Evolutionary conservation across 2,329 filamentous ascomycete genomes (phyloP).

Genomic region (Mycosphaerelloides madeirae): DNA sequence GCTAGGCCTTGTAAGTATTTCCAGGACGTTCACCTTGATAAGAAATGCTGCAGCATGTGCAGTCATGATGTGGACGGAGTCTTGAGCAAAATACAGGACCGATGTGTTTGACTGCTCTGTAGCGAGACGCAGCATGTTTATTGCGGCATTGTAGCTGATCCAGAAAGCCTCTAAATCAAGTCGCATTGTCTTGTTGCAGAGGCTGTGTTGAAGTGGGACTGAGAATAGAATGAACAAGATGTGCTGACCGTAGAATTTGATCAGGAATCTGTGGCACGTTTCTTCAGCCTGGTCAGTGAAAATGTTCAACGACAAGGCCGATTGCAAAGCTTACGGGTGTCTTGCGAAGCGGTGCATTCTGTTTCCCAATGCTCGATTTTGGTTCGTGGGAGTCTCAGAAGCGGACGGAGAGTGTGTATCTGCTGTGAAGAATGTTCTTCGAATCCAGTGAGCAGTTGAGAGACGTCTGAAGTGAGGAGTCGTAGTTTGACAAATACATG

Average conservation of each 20-base stretch:
- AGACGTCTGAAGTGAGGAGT: conserved; percentile 35
- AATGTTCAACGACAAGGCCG: background rate
- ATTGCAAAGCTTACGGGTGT: background rate
- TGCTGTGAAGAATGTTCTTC: background rate
- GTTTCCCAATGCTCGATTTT: background rate
- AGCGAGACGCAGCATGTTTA: conserved; percentile 33
- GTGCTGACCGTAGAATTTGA: conserved; percentile 39
- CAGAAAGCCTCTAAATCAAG: conserved; percentile 22
- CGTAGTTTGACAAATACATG: conserved; percentile 37
- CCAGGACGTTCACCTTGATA: conserved; percentile 30
- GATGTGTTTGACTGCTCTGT: conserved; percentile 23
- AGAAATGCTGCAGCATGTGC: conserved; percentile 40
- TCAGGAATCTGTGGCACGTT: conserved; percentile 16
- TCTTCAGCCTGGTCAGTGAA: background rate
- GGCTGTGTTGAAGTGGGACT: conserved; percentile 33
- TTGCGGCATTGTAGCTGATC: conserved; percentile 32
- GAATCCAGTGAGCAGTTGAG: conserved; percentile 21
- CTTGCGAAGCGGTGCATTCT: background rate
- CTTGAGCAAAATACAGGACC: conserved; percentile 39
- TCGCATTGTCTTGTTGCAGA: conserved; percentile 24
- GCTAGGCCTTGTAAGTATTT: background rate
- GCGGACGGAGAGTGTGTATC: background rate
- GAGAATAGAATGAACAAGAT: conserved; percentile 38
- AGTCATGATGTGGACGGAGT: conserved; percentile 42
- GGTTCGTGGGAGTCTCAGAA: background rate